phyloP scores from a whole-genome alignment of 495 filamentous ascomycete genomes.

The Poronia punctata region DNA sequence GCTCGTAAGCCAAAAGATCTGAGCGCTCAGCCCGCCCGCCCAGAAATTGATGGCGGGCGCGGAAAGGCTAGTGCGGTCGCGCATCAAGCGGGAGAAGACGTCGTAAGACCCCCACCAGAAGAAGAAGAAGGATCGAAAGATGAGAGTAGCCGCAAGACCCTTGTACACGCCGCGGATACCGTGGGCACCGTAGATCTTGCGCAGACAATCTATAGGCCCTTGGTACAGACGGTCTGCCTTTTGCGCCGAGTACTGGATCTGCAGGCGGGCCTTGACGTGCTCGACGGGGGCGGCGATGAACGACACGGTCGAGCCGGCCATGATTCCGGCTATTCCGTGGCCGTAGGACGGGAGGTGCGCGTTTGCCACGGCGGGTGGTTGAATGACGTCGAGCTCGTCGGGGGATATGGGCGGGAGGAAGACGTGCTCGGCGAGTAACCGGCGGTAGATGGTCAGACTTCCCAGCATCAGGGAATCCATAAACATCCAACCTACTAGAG shows the following conservation, averaged over 20 bases:
- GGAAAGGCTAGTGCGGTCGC: constrained; percentile 60
- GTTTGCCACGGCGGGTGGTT: constrained; percentile 24
- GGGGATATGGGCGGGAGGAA: constrained; percentile 38
- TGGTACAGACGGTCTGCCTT: constrained; percentile 71
- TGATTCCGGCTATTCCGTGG: constrained; percentile 77
- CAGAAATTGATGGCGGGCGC: constrained; percentile 88
- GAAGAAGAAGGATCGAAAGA: constrained; percentile 93
- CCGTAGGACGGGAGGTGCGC: constrained; percentile 65
- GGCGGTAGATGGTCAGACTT: constrained; percentile 80
- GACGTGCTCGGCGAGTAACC: constrained; percentile 67
- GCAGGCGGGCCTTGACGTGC: constrained; percentile 88
- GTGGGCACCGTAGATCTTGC: constrained; percentile 59
- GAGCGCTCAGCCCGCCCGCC: constrained; percentile 87
- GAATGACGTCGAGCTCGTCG: too few relatives aligned
- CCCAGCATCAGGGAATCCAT: constrained; percentile 97
- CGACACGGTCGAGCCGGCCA: constrained; percentile 83
- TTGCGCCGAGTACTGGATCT: constrained; percentile 78
- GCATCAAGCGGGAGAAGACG: constrained; percentile 61
- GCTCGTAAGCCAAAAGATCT: constrained; percentile 86
- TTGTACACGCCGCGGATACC: constrained; percentile 77
- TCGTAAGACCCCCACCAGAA: constrained; percentile 97
- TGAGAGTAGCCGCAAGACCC: constrained; percentile 72
- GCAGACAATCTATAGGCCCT: constrained; percentile 77
- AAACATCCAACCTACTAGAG: constrained; percentile 93
- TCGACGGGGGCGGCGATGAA: constrained; percentile 93